A percentile compares a stretch with the other conserved stretches of the same genome.
Evolutionary conservation across 2,329 filamentous ascomycete genomes (phyloP).

Genomic region (Juglanconis sp.): DNA sequence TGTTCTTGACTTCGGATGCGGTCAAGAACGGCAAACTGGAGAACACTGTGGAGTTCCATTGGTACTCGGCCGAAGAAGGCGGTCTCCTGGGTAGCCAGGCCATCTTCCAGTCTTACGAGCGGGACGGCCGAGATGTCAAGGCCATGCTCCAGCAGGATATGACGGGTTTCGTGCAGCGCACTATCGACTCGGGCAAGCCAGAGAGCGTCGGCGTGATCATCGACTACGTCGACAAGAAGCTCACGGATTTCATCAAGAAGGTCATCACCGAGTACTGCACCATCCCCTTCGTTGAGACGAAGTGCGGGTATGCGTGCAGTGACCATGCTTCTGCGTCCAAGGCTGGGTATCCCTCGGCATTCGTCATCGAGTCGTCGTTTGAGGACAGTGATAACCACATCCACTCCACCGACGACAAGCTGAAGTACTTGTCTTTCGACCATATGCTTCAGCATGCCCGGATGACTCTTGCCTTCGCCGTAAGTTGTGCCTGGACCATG

Average conservation of each 20-base stretch:
- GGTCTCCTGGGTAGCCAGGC: constrained; percentile 69
- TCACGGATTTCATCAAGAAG: constrained; percentile 35
- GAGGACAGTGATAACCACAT: constrained; percentile 65
- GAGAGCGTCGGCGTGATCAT: constrained; percentile 36
- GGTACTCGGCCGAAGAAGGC: constrained; percentile 57
- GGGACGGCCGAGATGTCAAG: constrained; percentile 31
- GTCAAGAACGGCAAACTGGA: constrained; percentile 60
- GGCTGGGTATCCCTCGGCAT: constrained; percentile 71
- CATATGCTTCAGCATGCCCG: constrained; percentile 91
- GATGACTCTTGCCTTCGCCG: constrained; percentile 74
- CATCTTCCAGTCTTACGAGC: constrained; percentile 37
- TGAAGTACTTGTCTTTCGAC: constrained; percentile 74
- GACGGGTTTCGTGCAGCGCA: constrained; percentile 34
- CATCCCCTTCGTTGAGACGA: constrained; percentile 73
- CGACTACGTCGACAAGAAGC: constrained; percentile 34
- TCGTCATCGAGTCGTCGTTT: constrained; percentile 73
- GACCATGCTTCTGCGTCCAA: constrained; percentile 73
- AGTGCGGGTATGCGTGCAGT: constrained; percentile 83
- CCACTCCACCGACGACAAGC: constrained; percentile 66
- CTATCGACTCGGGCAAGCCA: constrained; percentile 22
- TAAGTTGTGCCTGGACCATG: not conserved
- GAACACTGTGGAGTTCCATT: constrained; percentile 77
- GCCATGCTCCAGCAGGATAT: constrained; percentile 45
- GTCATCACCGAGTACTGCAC: constrained; percentile 30
- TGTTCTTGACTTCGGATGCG: constrained; percentile 61